Evolutionary conservation across 345 rosid species (phyloP), one percentile per base, ranked within the genome.

Genomic region (Psidium guajava): DNA sequence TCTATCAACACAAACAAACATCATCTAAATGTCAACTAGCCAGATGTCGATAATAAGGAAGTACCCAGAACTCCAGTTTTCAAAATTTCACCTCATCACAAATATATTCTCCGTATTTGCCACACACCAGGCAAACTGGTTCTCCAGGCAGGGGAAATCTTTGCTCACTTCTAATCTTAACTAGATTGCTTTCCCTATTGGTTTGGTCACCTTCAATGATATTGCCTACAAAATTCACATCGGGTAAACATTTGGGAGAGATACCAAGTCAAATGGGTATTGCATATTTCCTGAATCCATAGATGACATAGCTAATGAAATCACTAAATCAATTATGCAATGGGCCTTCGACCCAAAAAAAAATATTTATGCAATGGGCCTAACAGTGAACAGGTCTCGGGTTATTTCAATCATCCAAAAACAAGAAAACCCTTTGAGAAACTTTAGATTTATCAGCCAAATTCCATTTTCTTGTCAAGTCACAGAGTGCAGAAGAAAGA

Each of bases 31-130:
- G 82, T 44, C 51, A 83, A 24, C 51, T 50, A 80, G 36, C 56
- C n/a, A 85, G 82, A 84, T 42, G 49, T 64, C 42, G 32, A 28
- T 51, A 82, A n/a, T 69, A 69, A 69, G 25, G 36, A 69, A 69
- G 25, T 69, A 6, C 80, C 36, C 80, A 69, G 47, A 36, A 69
- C 7, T 69, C 80, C 47, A 69, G 47, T 69, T 69, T 36, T 36
- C 56, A 61, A n/a, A 36, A 52, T 64, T 87, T 83, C 86, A 92
- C 97, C 94, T 92, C 92, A 86, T 94, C 83, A 64, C 97, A 93
- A 64, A 94, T 93, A 59, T 94, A 94, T 90, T 94, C 96, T 82
- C 97, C 97, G 28, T 91, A 94, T 90, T 88, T 93, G 40, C 97
- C 93, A 86, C 97, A 93, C 5, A 93, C 88, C 28, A 93, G 90